A percentile compares a stretch with the other conserved stretches of the same genome.
Evolutionary conservation across 73 alveolate genomes (phyloP).

Genomic region (Paraurostyla sp.): DNA sequence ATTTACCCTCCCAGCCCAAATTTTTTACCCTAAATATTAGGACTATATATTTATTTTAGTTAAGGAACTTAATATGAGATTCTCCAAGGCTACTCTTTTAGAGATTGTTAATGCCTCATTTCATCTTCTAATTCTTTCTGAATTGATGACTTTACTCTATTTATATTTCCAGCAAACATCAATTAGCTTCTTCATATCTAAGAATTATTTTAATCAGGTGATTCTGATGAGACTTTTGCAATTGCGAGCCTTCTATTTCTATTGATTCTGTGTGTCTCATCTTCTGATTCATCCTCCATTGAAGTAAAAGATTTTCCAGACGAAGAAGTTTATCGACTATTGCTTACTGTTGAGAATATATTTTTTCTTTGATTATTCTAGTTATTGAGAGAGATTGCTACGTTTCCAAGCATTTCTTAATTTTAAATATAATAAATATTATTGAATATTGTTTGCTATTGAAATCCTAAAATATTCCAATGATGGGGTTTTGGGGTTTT

Average conservation of each 20-base stretch:
- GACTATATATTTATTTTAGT: too few relatives aligned
- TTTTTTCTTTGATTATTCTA: constrained; percentile 5
- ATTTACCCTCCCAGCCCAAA: too few relatives aligned
- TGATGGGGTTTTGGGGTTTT: too few relatives aligned
- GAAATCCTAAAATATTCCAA: too few relatives aligned
- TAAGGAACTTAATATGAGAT: too few relatives aligned
- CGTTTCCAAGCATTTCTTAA: constrained; percentile 32
- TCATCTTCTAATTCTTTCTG: too few relatives aligned
- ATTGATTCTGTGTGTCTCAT: neutral
- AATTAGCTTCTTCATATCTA: neutral
- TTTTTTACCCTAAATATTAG: too few relatives aligned
- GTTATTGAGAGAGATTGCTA: constrained; percentile 6
- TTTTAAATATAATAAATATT: too few relatives aligned
- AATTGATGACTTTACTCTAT: neutral
- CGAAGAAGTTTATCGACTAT: constrained; percentile 19
- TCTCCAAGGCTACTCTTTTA: too few relatives aligned
- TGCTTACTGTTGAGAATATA: constrained; percentile 2
- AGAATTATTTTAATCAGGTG: neutral
- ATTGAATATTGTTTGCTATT: too few relatives aligned
- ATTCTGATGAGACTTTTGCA: neutral
- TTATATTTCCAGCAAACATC: neutral
- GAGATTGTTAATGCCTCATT: too few relatives aligned
- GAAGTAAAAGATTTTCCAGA: constrained; percentile 26
- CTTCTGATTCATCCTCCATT: constrained; percentile 33
- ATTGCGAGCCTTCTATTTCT: neutral